Base-by-base conservation (phyloP, 768 basidiomycete species). In the Rhodotorula babjevae region DNA sequence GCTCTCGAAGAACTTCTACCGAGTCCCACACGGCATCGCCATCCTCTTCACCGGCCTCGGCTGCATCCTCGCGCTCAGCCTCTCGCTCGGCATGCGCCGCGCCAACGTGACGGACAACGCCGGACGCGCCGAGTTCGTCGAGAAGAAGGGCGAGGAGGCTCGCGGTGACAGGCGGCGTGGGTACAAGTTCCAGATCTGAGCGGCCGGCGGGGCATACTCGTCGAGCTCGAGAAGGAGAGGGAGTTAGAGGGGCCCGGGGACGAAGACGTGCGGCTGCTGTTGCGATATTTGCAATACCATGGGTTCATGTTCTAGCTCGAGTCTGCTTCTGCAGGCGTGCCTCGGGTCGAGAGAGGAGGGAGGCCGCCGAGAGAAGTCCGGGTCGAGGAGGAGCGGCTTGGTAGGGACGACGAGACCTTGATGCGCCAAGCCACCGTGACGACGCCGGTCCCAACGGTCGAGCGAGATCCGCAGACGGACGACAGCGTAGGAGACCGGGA, bases 1-100 rank as follows among this genome's bases (percentile, higher is more conserved):
- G 27, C 68, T 75, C 40, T 55, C 56, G 40, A 25, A 29, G 15
- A 9, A 71, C 57, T 75, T 75, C 56, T 75, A 53, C 64, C 74
- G 74, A 50, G 19, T 52, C 12, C 74, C 74, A 33, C 74, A 71
- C 64, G 59, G 64, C 49, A 36, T 73, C 65, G 36, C 72, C 44
- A 52, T 73, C 72, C 55, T 65, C 55, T 61, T 68, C 66, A 68
- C 71, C 36, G 59, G 36, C 3, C 53, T 67, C 53, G 74, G 74
- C 1, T 63, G 72, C 23, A 6, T 65, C 62, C 46, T 75, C 31
- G 67, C 74, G 0, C 42, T 50, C 5, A 46, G 18, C 44, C 61
- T 75, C 44, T 62, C 60, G 56, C 29, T 57, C 40, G n/a, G 40
- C 19, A 72, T 72, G 71, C 29, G 18, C 6, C 47, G 55, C 25